Percentiles rank a stretch among this genome's conserved stretches.
These are phyloP conservation scores for Strombidium stylifer DNA, from an alignment of 73 alveolate genomes.

Conservation along the genomic window DNA sequence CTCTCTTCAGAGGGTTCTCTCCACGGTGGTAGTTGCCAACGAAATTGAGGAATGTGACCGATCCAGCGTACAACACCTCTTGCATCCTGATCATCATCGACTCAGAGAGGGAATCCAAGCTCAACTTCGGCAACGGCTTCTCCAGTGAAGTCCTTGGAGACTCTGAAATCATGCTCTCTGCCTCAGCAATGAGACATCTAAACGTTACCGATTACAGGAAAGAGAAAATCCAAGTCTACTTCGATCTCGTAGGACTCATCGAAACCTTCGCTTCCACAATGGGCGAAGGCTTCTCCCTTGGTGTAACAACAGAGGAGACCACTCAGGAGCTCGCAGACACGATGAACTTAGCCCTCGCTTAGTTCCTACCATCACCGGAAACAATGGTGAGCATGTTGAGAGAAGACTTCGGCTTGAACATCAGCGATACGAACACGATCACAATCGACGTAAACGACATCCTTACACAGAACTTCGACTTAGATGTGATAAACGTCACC, in stretches of 20 bases:
- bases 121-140: slow-evolving; percentile 63
- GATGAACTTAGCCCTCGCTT: not conserved
- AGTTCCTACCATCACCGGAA: not conserved
- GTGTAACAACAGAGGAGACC: not conserved
- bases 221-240: slow-evolving; percentile 5
- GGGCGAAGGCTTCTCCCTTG: slow-evolving; percentile 1
- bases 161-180: slow-evolving; percentile 44
- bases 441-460: not conserved
- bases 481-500: not conserved
- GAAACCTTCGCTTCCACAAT: slow-evolving; percentile 13
- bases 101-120: slow-evolving; percentile 48
- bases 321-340: not conserved
- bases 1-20: slow-evolving; percentile 64
- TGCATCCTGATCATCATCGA: slow-evolving; percentile 37
- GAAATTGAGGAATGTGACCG: slow-evolving; percentile 42
- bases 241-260: not conserved
- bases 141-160: slow-evolving; percentile 35
- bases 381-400: not conserved
- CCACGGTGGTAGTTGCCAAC: slow-evolving; percentile 79
- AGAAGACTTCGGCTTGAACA: not conserved
- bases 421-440: not conserved
- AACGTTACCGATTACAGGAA: not conserved
- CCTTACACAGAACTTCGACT: not conserved
- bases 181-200: slow-evolving; percentile 43
- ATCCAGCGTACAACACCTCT: slow-evolving; percentile 15